Conservation (phyloP, 768 basidiomycete species). For the Lepiota brunneoincarnata region DNA sequence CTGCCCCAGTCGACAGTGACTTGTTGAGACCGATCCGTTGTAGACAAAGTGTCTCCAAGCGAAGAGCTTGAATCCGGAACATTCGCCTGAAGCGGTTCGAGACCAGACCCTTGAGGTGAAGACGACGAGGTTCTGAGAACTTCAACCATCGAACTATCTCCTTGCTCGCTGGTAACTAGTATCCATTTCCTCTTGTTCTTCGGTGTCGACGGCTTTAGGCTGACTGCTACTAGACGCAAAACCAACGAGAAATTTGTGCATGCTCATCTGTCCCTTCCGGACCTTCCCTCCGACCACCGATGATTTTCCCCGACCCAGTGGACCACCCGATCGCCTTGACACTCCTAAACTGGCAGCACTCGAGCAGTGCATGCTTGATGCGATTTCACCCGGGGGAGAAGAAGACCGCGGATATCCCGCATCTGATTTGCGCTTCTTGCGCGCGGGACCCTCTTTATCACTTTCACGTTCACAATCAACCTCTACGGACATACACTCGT, state of each 20-base stretch:
- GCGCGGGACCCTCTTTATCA: slow-evolving; percentile 20
- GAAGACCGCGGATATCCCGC: not conserved
- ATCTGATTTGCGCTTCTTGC: slow-evolving; percentile 35
- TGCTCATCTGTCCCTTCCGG: slow-evolving; percentile 7
- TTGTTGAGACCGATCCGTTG: not conserved
- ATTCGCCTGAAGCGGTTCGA: too few species aligned
- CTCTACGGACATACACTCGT: too few species aligned
- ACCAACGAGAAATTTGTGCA: slow-evolving; percentile 9
- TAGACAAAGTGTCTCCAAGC: too few species aligned
- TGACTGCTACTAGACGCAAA: slow-evolving; percentile 3
- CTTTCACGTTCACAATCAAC: too few species aligned
- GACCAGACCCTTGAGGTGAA: too few species aligned
- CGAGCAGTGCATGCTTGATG: too few species aligned
- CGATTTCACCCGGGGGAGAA: too few species aligned
- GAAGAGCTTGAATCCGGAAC: too few species aligned
- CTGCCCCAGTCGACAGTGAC: not conserved
- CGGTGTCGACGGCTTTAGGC: not conserved
- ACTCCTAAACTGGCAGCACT: too few species aligned
- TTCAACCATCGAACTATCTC: slow-evolving; percentile 18
- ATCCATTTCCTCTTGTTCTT: not conserved
- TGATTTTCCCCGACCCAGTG: too few species aligned
- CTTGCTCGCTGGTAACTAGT: slow-evolving; percentile 2
- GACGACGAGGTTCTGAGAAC: not conserved
- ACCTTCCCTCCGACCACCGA: not conserved
- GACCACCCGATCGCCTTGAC: too few species aligned